Base-by-base conservation (phyloP, 1,284 basidiomycete species). In the Flammula alnicola region DNA sequence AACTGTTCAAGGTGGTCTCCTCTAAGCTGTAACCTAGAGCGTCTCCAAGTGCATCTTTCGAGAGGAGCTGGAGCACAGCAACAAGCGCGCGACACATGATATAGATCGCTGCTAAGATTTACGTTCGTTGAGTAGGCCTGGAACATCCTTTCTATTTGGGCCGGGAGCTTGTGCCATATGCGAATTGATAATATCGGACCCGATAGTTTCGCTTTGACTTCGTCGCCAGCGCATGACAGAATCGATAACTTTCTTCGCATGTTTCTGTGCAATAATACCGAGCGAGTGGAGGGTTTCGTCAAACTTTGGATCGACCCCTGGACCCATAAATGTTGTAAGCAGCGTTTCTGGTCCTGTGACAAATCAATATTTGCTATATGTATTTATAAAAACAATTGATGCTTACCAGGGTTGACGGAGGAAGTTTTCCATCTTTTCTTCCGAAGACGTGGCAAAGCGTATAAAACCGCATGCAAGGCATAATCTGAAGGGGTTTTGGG, bases 1-100 rank as follows among this genome's bases (percentile, higher is more conserved):
- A 95, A 93, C 56, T 93, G 88, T 51, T 92, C 88, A 95, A 96
- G 0, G 88, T 92, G 31, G 85, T 87, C 59, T 91, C 86, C 64
- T 96, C 94, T 27, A 96, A 70, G 29, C 76, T 83, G 63, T 86
- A 83, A 0, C 91, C 93, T 51, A 92, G 72, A 0, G 81, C 75
- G 39, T 93, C 91, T 8, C 86, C 85, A 2, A 96, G 72, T 1
- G 84, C 83, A 56, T 93, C 90, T 60, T 86, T 87, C 1, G 85
- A 78, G 16, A 91, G 78, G 11, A 80, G 75, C 42, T 87, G 81
- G 38, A 95, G 79, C 11, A 95, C 81, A 2, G 83, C 84, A 22
- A 93, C 84, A 22, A 96, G 75, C 0, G 91, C 86, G 40, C 93
- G 82, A 63, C 92, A 94, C 80, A 93, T 88, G 60, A 96, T 84